Evolutionary conservation across 73 alveolate genomes (phyloP).

Genomic region (Tetrahymena thermophila): DNA sequence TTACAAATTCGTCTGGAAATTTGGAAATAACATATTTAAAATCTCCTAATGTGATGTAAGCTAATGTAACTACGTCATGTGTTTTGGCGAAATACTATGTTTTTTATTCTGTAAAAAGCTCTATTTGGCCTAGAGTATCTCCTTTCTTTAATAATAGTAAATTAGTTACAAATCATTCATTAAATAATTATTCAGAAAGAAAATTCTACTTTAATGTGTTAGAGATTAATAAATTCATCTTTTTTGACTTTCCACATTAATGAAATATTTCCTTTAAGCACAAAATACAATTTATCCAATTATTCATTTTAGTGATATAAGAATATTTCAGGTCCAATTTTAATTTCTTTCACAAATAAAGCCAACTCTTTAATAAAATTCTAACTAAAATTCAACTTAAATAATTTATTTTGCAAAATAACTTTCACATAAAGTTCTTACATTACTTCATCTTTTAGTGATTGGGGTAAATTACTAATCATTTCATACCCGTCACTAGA

Average conservation of each 20-base stretch:
- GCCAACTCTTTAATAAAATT: background rate
- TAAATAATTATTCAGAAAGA: background rate
- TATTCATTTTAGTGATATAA: background rate
- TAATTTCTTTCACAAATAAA: background rate
- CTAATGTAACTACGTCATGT: background rate
- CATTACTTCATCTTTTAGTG: background rate
- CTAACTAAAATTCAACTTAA: background rate
- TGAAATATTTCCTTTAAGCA: background rate
- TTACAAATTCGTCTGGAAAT: background rate
- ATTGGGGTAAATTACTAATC: background rate
- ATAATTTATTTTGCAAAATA: background rate
- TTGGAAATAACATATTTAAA: background rate
- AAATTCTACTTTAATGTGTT: background rate
- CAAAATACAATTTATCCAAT: background rate
- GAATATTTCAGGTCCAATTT: background rate
- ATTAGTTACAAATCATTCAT: too few species aligned
- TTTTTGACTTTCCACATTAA: background rate
- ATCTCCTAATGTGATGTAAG: background rate
- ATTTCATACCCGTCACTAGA: background rate
- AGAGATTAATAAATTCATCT: background rate
- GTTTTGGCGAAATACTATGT: background rate
- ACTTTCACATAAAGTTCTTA: background rate
- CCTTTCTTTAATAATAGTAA: background rate
- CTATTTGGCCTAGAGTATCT: background rate
- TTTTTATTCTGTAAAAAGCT: background rate